Conservation (phyloP, 805 yeast genomes). For the Spathaspora sp. region DNA sequence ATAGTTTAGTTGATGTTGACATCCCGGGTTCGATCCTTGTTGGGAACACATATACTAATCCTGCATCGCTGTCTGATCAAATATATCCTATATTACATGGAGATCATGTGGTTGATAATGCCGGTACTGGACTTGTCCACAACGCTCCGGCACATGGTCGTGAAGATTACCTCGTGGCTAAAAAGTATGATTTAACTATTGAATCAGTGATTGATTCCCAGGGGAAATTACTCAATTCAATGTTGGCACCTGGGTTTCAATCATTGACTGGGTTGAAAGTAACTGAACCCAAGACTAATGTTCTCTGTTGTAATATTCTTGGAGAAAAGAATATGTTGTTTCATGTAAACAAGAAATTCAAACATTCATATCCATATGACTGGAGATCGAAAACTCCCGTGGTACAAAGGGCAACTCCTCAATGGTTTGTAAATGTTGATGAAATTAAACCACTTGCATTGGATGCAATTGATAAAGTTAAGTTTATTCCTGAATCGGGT, state of each 20-base stretch:
- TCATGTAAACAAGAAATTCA: slow-evolving; percentile 46
- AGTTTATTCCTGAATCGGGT: slow-evolving; percentile 74
- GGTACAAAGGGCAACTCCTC: slow-evolving; percentile 92
- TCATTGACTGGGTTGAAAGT: slow-evolving; percentile 43
- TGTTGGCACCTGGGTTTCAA: slow-evolving; percentile 43
- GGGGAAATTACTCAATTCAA: slow-evolving; percentile 62
- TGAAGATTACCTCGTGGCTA: slow-evolving; percentile 81
- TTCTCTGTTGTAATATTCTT: slow-evolving; percentile 55
- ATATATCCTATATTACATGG: slow-evolving; percentile 68
- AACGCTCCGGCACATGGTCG: slow-evolving; percentile 98
- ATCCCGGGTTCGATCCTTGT: slow-evolving; percentile 23
- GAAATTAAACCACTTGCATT: slow-evolving; percentile 63
- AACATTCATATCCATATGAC: slow-evolving; percentile 91
- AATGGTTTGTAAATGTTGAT: slow-evolving; percentile 91
- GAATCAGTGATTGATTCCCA: slow-evolving; percentile 75
- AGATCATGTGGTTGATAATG: slow-evolving; percentile 69
- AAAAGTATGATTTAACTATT: slow-evolving; percentile 50
- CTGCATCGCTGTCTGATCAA: slow-evolving; percentile 4
- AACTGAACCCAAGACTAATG: slow-evolving; percentile 19
- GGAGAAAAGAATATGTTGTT: slow-evolving; percentile 42
- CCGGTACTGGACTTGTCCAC: slow-evolving; percentile 96
- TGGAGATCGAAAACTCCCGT: slow-evolving; percentile 97
- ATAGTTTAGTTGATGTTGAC: slow-evolving; percentile 3
- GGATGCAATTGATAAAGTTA: slow-evolving; percentile 55
- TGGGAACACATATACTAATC: slow-evolving; percentile 36